phyloP scores from a whole-genome alignment of 2,329 filamentous ascomycete genomes.

The Cladosporium halotolerans region DNA sequence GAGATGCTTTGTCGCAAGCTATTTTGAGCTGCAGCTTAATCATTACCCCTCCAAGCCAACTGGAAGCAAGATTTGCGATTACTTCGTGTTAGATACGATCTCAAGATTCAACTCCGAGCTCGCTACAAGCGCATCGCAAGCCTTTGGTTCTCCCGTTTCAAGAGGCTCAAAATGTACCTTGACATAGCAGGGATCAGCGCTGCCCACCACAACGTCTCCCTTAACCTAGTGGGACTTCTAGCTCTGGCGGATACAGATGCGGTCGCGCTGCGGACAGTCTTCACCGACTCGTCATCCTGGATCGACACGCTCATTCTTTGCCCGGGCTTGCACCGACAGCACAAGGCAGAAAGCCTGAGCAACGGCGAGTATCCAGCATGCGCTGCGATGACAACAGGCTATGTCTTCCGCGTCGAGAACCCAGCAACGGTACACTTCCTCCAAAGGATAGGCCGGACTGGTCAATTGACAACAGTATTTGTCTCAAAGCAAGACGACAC shows the following conservation, averaged over 20 bases:
- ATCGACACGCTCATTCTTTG: constrained; percentile 53
- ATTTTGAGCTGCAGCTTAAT: too few relatives aligned
- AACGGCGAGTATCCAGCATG: constrained; percentile 37
- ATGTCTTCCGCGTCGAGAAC: constrained; percentile 44
- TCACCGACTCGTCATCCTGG: constrained; percentile 51
- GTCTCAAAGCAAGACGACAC: constrained; percentile 10
- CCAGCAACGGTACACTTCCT: constrained; percentile 50
- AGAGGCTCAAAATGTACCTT: too few relatives aligned
- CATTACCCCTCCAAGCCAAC: too few relatives aligned
- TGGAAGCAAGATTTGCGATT: too few relatives aligned
- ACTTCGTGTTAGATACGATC: too few relatives aligned
- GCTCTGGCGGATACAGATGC: constrained; percentile 55
- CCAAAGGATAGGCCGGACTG: constrained; percentile 25
- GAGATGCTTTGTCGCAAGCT: too few relatives aligned
- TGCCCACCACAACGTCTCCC: too few relatives aligned
- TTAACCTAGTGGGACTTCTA: constrained; percentile 40
- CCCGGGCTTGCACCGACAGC: constrained; percentile 56
- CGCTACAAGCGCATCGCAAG: too few relatives aligned
- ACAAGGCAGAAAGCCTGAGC: constrained; percentile 46
- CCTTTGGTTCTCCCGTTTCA: too few relatives aligned
- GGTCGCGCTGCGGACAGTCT: constrained; percentile 50
- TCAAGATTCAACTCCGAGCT: too few relatives aligned
- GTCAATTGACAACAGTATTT: constrained; percentile 23
- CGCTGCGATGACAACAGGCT: constrained; percentile 39
- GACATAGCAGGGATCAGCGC: too few relatives aligned